Evolutionary conservation across 768 basidiomycete genomes (phyloP), one percentile per base, ranked within the genome.

Genomic region (Mycena maculata): DNA sequence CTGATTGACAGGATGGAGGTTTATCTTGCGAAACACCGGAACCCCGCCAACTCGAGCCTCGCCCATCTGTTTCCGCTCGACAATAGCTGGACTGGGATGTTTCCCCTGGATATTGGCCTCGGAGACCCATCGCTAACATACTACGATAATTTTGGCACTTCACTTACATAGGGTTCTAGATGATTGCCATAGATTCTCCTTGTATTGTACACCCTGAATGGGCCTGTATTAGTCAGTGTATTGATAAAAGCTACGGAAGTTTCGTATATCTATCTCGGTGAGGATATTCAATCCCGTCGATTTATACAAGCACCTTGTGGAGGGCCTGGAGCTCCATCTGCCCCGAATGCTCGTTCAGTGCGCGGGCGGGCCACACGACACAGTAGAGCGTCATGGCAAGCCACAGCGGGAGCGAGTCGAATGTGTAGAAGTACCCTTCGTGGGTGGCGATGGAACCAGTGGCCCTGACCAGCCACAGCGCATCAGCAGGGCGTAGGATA

Each of bases 351-450:
- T 10, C 18, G 22, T 22, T 23, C 41, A 67, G 30, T 1, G 50
- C 58, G 20, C 69, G 63, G 2, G 27, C 16, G n/a, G 72, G 72
- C 72, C 72, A 73, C 13, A 71, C 52, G 49, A 71, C 15, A 30
- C 57, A 63, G 61, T 84, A 87, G 10, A 83, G 76, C 4, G 70
- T 74, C 52, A 85, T 81, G 36, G 85, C 82, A 16, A 88, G 64
- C 63, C 84, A 77, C 20, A 88, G 78, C 20, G 87, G 87, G 7
- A 87, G 75, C 9, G 86, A 76, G 73, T 90, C 88, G 36, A 88
- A 77, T 1, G 71, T 77, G 74, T 87, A 90, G 72, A 90, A 87
- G 72, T 77, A 86, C 20, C 66, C 76, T 72, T 88, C 88, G 27
- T 79, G 81, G 13, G 79, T 82, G 7, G 81, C 76, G 31, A 89